Conservation (phyloP, 371 early-diverging fungal species). For the Mucor velutinosus region DNA sequence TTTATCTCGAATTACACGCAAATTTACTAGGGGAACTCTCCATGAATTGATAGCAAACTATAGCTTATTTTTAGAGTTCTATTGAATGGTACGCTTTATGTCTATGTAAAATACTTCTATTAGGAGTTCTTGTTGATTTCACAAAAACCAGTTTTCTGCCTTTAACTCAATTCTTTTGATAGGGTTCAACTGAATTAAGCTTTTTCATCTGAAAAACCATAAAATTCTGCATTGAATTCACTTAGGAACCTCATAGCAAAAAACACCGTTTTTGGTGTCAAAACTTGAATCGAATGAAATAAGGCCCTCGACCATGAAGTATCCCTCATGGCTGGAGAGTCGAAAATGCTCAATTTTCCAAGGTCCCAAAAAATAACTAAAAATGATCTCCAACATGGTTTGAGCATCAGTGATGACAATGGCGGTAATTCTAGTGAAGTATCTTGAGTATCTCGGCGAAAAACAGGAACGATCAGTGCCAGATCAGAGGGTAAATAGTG, state of each 20-base stretch:
- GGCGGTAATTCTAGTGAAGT: background rate
- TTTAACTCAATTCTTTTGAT: background rate
- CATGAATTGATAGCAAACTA: too few species aligned
- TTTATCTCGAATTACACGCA: background rate
- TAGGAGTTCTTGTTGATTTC: background rate
- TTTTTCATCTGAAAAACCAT: background rate
- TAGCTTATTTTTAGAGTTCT: background rate
- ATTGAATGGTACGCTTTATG: background rate
- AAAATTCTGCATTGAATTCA: background rate
- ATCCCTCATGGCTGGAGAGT: background rate
- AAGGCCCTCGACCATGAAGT: background rate
- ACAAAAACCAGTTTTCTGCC: background rate
- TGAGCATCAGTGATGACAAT: background rate
- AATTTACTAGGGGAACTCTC: background rate
- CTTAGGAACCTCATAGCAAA: background rate
- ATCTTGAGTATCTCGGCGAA: background rate
- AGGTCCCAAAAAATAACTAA: background rate
- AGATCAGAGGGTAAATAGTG: background rate
- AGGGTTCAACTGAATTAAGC: background rate
- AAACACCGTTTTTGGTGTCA: background rate
- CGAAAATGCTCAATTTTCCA: background rate
- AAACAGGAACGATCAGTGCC: background rate
- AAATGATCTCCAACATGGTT: background rate
- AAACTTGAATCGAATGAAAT: background rate
- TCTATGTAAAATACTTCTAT: background rate